Evolutionary conservation across 331 rosid genomes (phyloP).

Genomic region (Acacia concinna): DNA sequence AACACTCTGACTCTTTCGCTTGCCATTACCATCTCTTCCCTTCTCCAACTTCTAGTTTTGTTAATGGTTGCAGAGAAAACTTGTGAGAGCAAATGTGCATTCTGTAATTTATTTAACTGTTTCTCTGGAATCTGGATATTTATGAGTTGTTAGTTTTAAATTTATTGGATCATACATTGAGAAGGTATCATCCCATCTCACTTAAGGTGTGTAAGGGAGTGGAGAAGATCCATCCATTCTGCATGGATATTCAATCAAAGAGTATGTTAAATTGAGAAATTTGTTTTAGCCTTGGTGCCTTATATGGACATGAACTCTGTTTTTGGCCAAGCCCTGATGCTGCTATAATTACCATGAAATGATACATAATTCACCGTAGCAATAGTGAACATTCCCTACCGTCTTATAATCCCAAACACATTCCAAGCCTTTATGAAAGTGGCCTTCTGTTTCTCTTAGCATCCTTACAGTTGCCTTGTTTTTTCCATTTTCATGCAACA

Average conservation of each 20-base stretch:
- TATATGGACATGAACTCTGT: neutral
- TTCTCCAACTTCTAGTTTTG: neutral
- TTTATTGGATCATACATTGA: neutral
- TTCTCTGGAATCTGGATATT: neutral
- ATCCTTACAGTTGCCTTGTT: neutral
- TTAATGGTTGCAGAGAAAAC: neutral
- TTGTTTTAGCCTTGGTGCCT: neutral
- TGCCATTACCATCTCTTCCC: neutral
- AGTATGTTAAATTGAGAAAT: neutral
- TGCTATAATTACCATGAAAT: neutral
- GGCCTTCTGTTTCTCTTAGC: neutral
- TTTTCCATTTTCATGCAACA: neutral
- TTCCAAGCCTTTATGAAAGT: neutral
- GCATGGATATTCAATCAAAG: neutral
- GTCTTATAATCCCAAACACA: neutral
- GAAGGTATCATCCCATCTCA: neutral
- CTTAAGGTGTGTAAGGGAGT: neutral
- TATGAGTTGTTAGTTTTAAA: neutral
- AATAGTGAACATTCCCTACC: too few relatives aligned
- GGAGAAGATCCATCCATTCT: neutral
- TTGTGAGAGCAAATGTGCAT: neutral
- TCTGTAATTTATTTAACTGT: neutral
- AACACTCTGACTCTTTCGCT: neutral
- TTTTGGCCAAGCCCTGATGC: neutral
- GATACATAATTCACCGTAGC: neutral